Evolutionary conservation across 2,329 filamentous ascomycete species (phyloP), one percentile per base, ranked within the genome.

Genomic region (Fusarium tanahbumbuense): DNA sequence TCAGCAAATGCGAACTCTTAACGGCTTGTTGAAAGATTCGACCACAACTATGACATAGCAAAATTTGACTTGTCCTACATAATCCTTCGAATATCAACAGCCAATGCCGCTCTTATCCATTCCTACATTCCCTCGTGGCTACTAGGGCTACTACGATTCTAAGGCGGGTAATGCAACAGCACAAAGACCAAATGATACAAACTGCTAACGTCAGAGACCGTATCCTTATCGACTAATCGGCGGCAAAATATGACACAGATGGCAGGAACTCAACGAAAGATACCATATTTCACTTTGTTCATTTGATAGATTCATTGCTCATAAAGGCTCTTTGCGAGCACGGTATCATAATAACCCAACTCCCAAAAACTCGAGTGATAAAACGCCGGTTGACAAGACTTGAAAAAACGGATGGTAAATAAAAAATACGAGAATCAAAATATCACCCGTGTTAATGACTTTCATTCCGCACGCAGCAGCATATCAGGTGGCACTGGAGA

Each of bases 401-500:
- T 61, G 41, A 28, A 18, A 47, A 62, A 42, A 64, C 44, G 28
- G n/a, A 54, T 46, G 37, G 48, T 34, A 37, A 49, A 67, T 73
- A 72, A 59, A 23, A 56, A 67, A 37, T n/a, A 48, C 37, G 47
- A 37, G 20, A 37, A 49, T 23, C 18, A n/a, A 40, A 60, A 46
- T 13, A 32, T 22, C 20, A 11, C 6, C n/a, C 34, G 10, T 22
- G 23, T 10, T 30, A 34, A 32, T 1, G 7, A 22, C 25, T 15
- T 41, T 46, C 34, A 41, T 48, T 41, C 44, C 20, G 22, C 28
- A 27, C 50, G 63, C 50, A 75, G 63, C 50, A 75, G 18, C 34
- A 71, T 58, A 11, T 70, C 67, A 30, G 70, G 59, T 15, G 73
- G 70, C 8, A 74, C 62, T 12, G 70, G 62, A 6, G 68, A 72